A percentile compares a stretch with the other conserved stretches of the same genome.
These are phyloP conservation scores for Primulina eburnea DNA, from an alignment of 257 asterid species.

Conservation along the genomic window DNA sequence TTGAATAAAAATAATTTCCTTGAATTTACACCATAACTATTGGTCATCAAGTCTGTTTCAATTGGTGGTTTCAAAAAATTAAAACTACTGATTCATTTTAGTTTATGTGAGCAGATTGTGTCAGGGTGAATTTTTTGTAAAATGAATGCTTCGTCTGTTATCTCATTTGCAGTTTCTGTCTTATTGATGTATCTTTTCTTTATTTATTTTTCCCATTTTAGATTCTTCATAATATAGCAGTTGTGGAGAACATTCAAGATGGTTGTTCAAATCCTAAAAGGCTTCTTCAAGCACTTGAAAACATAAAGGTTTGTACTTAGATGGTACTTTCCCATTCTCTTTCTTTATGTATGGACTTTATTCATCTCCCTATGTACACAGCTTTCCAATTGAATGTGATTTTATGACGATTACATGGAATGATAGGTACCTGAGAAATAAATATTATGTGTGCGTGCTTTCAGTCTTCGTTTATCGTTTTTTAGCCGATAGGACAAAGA, in stretches of 20 bases:
- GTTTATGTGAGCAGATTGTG: neutral
- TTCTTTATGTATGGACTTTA: neutral
- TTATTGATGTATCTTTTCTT: constrained; percentile 21
- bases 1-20: constrained; percentile 6
- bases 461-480: neutral
- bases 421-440: neutral
- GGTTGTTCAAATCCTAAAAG: constrained; percentile 73
- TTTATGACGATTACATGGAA: neutral
- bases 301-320: constrained; percentile 64
- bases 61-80: neutral
- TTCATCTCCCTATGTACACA: neutral
- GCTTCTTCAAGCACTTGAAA: constrained; percentile 65
- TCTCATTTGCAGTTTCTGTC: constrained; percentile 1
- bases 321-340: constrained; percentile 5
- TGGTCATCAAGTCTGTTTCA: neutral
- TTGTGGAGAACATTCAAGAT: constrained; percentile 66
- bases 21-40: neutral
- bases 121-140: neutral
- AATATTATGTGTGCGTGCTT: neutral
- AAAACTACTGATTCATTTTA: constrained; percentile 9
- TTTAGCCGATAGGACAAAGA: neutral
- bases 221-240: constrained; percentile 77
- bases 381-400: neutral
- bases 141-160: constrained; percentile 3
- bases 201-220: constrained; percentile 29